Evolutionary conservation across 148 eudicot genomes (phyloP).

Genomic region (Spergularia marina): DNA sequence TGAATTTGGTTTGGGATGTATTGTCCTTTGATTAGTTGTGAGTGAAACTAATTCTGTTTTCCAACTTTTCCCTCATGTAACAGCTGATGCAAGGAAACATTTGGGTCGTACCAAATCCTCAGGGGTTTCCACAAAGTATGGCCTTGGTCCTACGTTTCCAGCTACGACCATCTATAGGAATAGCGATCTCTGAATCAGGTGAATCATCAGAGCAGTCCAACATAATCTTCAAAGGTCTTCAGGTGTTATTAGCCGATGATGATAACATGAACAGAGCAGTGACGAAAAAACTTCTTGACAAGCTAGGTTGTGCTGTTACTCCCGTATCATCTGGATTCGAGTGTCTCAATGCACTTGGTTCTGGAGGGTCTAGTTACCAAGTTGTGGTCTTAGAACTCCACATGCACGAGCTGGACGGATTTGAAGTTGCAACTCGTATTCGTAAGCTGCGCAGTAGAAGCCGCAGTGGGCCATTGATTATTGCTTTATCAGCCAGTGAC

Average conservation of each 20-base stretch:
- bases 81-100: conserved; percentile 95
- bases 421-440: conserved; percentile 54
- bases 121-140: conserved; percentile 72
- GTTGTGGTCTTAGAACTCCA: conserved; percentile 67
- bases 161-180: conserved; percentile 46
- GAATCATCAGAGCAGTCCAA: conserved; percentile 42
- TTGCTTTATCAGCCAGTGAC: conserved; percentile 51
- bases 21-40: background rate
- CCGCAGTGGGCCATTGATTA: conserved; percentile 67
- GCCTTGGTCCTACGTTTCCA: conserved; percentile 63
- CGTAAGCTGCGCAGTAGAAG: conserved; percentile 62
- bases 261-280: conserved; percentile 71
- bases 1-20: background rate
- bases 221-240: conserved; percentile 55
- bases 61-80: conserved; percentile 9
- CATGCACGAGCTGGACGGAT: conserved; percentile 60
- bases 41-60: background rate
- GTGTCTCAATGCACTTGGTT: conserved; percentile 53
- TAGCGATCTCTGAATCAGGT: conserved; percentile 41
- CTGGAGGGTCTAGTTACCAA: conserved; percentile 39
- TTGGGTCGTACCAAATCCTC: conserved; percentile 58
- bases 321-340: conserved; percentile 68
- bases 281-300: conserved; percentile 59
- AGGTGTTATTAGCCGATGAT: conserved; percentile 70
- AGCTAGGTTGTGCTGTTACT: conserved; percentile 62